Evolutionary conservation across 2,329 filamentous ascomycete species (phyloP).

Genomic region (Colletotrichum sp.): DNA sequence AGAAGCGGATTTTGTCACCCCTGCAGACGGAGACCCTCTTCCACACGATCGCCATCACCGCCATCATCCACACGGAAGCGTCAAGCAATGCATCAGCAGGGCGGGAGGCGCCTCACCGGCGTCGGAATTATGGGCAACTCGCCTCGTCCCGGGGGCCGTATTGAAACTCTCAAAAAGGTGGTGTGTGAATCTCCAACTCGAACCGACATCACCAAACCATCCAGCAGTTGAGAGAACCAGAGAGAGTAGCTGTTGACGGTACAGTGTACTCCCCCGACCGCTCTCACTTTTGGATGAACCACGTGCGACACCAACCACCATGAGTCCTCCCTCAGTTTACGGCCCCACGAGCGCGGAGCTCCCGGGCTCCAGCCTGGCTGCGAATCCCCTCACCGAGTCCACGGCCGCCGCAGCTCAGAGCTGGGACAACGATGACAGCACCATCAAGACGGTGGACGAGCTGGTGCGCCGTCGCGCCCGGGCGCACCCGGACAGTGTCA

Average conservation of each 20-base stretch:
- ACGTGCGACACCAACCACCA: neutral
- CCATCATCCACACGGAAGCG: neutral
- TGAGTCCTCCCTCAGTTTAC: conserved; percentile 20
- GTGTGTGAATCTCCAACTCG: neutral
- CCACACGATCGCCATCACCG: neutral
- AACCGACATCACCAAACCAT: neutral
- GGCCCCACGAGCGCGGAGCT: conserved; percentile 16
- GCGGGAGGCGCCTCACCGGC: neutral
- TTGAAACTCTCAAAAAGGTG: neutral
- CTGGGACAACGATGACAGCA: conserved; percentile 22
- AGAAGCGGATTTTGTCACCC: neutral
- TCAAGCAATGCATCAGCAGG: neutral
- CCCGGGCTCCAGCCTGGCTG: conserved; percentile 1
- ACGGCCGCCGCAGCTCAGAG: neutral
- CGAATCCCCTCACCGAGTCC: neutral
- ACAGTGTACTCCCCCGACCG: neutral
- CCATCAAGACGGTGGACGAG: conserved; percentile 28
- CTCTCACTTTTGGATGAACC: neutral
- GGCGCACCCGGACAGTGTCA: conserved; percentile 35
- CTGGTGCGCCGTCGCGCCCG: conserved; percentile 27
- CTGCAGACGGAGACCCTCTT: conserved; percentile 6
- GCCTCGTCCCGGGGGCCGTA: neutral
- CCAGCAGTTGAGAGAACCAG: neutral
- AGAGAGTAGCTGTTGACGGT: neutral
- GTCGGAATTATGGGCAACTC: neutral